Evolutionary conservation across 1,284 basidiomycete species (phyloP).

Genomic region (Trichosporon sp.): DNA sequence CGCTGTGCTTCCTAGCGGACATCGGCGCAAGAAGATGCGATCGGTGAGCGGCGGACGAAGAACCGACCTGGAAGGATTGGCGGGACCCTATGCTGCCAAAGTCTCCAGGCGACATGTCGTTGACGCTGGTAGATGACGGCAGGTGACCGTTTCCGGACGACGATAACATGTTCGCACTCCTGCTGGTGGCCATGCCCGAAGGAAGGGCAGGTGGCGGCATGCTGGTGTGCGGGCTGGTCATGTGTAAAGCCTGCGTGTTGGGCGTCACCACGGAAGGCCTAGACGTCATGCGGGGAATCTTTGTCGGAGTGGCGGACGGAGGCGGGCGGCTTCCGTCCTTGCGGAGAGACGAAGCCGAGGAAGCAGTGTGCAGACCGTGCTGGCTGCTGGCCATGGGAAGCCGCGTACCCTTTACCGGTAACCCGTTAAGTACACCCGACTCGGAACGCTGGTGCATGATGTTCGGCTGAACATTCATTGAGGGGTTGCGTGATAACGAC

Average conservation of each 20-base stretch:
- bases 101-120: constrained; percentile 13
- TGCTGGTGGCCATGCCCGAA: constrained; percentile 15
- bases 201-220: constrained; percentile 34
- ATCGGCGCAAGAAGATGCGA: constrained; percentile 41
- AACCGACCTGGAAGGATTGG: constrained; percentile 18
- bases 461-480: constrained; percentile 19
- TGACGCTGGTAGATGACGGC: constrained; percentile 5
- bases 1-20: constrained; percentile 30
- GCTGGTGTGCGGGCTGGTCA: constrained; percentile 13
- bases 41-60: constrained; percentile 34
- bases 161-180: constrained; percentile 13
- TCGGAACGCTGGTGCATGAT: background rate
- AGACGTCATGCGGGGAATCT: constrained; percentile 86
- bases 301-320: constrained; percentile 62
- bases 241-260: constrained; percentile 12
- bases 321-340: constrained; percentile 24
- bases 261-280: constrained; percentile 32
- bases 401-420: constrained; percentile 46
- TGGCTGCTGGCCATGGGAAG: constrained; percentile 83
- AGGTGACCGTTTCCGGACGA: constrained; percentile 3
- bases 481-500: constrained; percentile 30
- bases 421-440: constrained; percentile 5
- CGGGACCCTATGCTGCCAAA: constrained; percentile 12
- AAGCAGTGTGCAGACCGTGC: constrained; percentile 60
- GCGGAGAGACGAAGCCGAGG: constrained; percentile 29